A percentile compares a stretch with the other conserved stretches of the same genome.
Conservation (phyloP, 768 basidiomycete species). For the Rhodosporidiobolus sp. region DNA sequence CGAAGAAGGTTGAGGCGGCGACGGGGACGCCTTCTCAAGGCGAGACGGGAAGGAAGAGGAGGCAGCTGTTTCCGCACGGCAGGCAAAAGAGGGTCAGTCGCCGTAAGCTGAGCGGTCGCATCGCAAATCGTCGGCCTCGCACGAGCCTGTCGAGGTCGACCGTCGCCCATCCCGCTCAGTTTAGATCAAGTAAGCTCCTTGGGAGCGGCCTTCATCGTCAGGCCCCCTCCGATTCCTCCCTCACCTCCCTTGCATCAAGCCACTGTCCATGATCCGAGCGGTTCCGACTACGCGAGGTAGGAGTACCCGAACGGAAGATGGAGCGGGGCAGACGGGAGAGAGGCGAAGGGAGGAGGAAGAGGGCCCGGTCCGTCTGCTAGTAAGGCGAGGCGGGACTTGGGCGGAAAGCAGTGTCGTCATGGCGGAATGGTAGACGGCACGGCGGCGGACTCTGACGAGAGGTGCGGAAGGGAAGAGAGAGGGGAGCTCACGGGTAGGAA, state of each 20-base stretch:
- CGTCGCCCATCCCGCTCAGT: slow-evolving; percentile 18
- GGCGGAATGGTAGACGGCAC: neutral
- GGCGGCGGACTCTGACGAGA: no score
- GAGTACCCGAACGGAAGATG: neutral
- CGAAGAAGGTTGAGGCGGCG: no score
- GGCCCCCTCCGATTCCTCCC: neutral
- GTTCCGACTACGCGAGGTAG: neutral
- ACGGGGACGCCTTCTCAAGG: no score
- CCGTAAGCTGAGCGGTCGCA: no score
- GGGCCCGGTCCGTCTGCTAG: neutral
- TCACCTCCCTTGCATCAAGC: neutral
- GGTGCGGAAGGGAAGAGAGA: neutral
- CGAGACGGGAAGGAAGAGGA: no score
- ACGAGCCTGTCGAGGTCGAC: neutral
- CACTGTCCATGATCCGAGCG: neutral
- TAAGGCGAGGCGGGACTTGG: slow-evolving; percentile 25
- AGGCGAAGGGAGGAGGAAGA: neutral
- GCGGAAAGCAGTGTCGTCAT: slow-evolving; percentile 7
- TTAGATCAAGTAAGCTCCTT: slow-evolving; percentile 37
- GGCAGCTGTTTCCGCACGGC: no score
- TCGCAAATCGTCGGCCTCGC: neutral
- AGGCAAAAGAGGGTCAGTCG: neutral
- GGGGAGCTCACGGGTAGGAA: no score
- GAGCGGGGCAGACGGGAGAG: neutral
- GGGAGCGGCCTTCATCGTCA: no score